phyloP scores from a whole-genome alignment of 2,329 filamentous ascomycete species.

The Sphaerulina vaccinii region DNA sequence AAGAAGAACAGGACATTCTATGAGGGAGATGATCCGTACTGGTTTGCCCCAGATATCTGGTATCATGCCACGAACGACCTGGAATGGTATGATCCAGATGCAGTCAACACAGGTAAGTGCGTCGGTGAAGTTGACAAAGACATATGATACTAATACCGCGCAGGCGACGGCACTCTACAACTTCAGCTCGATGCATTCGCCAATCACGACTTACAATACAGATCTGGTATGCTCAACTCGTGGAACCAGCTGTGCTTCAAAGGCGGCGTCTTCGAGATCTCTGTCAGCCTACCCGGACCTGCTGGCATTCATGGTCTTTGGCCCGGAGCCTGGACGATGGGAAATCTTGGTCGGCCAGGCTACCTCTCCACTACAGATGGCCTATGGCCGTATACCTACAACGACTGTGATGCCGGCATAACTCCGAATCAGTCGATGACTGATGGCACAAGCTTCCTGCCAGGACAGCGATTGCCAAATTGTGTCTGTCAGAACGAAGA shows the following conservation, averaged over 20 bases:
- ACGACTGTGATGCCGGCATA: slow-evolving; percentile 50
- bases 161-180: slow-evolving; percentile 43
- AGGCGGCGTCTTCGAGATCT: slow-evolving; percentile 54
- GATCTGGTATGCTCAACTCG: slow-evolving; percentile 54
- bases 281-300: slow-evolving; percentile 53
- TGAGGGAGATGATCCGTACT: slow-evolving; percentile 58
- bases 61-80: slow-evolving; percentile 54
- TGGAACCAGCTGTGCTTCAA: slow-evolving; percentile 57
- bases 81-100: slow-evolving; percentile 55
- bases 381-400: slow-evolving; percentile 57
- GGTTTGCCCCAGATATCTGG: slow-evolving; percentile 54
- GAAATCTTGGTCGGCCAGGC: slow-evolving; percentile 54
- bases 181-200: slow-evolving; percentile 64
- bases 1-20: slow-evolving; percentile 55
- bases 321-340: slow-evolving; percentile 57
- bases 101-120: slow-evolving; percentile 46
- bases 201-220: slow-evolving; percentile 58
- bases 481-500: slow-evolving; percentile 49
- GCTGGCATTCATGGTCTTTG: slow-evolving; percentile 51
- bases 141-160: slow-evolving; percentile 2
- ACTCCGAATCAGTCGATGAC: slow-evolving; percentile 50
- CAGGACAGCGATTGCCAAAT: slow-evolving; percentile 47
- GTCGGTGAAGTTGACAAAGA: not conserved
- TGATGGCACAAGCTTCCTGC: slow-evolving; percentile 45
- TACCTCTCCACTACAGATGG: slow-evolving; percentile 55